Percentiles rank a stretch among this genome's conserved stretches.
These are phyloP conservation scores for Sporobolomyces pararoseus DNA, from an alignment of 768 basidiomycete species.

Conservation along the genomic window DNA sequence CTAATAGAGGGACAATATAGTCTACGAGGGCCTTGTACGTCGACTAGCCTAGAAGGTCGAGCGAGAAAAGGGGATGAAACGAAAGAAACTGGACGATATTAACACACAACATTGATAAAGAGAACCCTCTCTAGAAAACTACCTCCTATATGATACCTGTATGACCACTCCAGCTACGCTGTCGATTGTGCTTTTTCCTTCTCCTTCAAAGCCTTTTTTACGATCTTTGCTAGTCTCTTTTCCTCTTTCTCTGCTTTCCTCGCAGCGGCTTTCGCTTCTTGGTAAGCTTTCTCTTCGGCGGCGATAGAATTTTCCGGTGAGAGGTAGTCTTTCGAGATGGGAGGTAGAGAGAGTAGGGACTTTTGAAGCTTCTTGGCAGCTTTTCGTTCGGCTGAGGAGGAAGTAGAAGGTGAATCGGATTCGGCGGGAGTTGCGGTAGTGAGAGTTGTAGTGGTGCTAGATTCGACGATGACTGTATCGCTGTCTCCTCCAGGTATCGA, in stretches of 20 bases:
- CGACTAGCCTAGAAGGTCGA: too few species aligned
- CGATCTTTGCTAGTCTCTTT: slow-evolving; percentile 4
- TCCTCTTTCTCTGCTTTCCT: slow-evolving; percentile 33
- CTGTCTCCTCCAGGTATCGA: neutral
- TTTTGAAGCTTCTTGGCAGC: slow-evolving; percentile 8
- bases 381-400: slow-evolving; percentile 3
- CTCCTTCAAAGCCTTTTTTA: neutral
- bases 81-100: neutral
- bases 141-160: neutral
- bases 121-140: too few species aligned
- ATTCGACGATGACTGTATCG: neutral
- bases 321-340: neutral
- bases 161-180: neutral
- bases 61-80: neutral
- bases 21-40: too few species aligned
- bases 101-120: neutral
- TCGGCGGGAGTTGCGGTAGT: slow-evolving; percentile 4
- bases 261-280: slow-evolving; percentile 14
- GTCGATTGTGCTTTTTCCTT: neutral
- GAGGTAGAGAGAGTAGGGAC: neutral
- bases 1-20: too few species aligned
- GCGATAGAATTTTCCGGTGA: slow-evolving; percentile 2
- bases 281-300: slow-evolving; percentile 13
- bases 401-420: neutral
- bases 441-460: neutral